Conservation (phyloP, 768 basidiomycete genomes). For the Naganishia friedmannii region DNA sequence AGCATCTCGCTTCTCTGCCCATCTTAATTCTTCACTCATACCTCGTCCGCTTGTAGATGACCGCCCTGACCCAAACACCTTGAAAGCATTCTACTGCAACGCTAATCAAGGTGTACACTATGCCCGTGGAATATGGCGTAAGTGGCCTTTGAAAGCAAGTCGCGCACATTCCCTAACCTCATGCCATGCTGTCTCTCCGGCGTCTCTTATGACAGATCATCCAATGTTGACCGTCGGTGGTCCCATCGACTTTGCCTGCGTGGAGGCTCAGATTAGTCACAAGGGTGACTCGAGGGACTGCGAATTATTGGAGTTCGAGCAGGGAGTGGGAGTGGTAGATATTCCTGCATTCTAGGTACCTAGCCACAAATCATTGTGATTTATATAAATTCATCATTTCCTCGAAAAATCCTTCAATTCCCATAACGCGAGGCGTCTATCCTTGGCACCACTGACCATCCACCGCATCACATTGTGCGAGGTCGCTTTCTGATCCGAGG, state of each 20-base stretch:
- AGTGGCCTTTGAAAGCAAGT: conserved; percentile 53
- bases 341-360: conserved; percentile 38
- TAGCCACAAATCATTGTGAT: neutral
- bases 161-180: neutral
- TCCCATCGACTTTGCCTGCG: conserved; percentile 61
- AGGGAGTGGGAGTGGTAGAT: conserved; percentile 44
- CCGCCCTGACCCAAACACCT: conserved; percentile 67
- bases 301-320: conserved; percentile 65
- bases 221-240: conserved; percentile 65
- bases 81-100: conserved; percentile 78
- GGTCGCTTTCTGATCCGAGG: conserved; percentile 61
- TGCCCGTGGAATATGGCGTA: conserved; percentile 81
- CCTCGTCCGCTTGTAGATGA: conserved; percentile 57
- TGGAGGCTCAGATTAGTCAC: conserved; percentile 82
- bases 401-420: conserved; percentile 52
- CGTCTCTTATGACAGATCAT: conserved; percentile 65
- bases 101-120: conserved; percentile 82
- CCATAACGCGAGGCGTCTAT: conserved; percentile 72
- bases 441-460: conserved; percentile 67
- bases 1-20: neutral
- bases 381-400: conserved; percentile 19
- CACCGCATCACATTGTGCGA: conserved; percentile 54
- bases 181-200: neutral
- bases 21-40: neutral
- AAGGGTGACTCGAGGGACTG: conserved; percentile 70